Evolutionary conservation across 2,329 filamentous ascomycete species (phyloP), one percentile per base, ranked within the genome.

Genomic region (Neonectria coccinea): DNA sequence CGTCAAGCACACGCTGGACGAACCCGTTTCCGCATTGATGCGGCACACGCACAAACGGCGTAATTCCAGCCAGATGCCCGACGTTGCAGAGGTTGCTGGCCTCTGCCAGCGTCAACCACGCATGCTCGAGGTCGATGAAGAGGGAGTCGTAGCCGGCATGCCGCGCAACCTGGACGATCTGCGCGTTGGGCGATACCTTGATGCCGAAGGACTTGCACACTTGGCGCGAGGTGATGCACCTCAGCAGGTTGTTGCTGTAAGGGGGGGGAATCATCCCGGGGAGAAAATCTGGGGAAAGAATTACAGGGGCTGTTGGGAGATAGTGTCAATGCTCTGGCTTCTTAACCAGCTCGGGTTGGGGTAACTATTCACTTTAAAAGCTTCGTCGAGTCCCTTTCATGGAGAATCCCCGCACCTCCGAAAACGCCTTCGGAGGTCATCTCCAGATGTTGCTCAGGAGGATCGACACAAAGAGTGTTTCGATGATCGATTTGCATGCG

Each of bases 91-190:
- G 66, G 16, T 72, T 70, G 60, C 73, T 74, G 2, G 73, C 73
- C 25, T 79, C 72, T 18, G 71, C 67, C 4, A 79, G 53, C 0
- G 76, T 76, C 4, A 80, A 64, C 3, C 67, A 69, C 5, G 76
- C 75, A 50, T 80, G 79, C 65, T 81, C 78, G 7, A 80, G 69
- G 39, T 81, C 79, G 61, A 81, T 79, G 67, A 80, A 80, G 0
- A 81, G 66, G 7, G 75, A 65, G 54, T 81, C 75, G 55, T 74
- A 80, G 20, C 77, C 77, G 3, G 73, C 73, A 22, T 74, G 70
- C 42, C 71, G 68, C 0, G 78, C 79, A 6, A 79, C 62, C 22
- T 76, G 71, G 11, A 79, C 75, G 4, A 80, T 68, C 18, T 74
- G 66, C 0, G 70, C 55, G 18, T 71, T 74, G 1, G 75, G 64